Evolutionary conservation across 257 asterid genomes (phyloP), one percentile per base, ranked within the genome.

Genomic region (Leptodermis oblonga): DNA sequence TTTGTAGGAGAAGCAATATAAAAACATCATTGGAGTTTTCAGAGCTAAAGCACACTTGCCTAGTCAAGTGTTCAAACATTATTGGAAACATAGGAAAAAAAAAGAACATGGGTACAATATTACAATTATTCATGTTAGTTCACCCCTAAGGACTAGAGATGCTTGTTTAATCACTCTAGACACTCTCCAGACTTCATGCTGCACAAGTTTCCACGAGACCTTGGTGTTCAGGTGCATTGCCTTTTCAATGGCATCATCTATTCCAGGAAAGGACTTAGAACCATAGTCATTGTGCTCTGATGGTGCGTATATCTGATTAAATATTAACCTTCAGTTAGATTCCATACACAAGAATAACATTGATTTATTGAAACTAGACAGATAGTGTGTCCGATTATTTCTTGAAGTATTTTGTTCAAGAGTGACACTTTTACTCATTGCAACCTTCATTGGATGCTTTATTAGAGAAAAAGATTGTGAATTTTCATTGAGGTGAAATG

Each of bases 171-270:
- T 83, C 68, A 83, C 98, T 72, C 96, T 86, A 54, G 96, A 79
- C 34, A 89, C 98, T 73, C 96, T 81, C 96, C 94, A 92, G 48
- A 92, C 84, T 78, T 92, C 92, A 60, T 86, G 96, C 48, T 92
- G 98, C 43, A 85, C 94, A 48, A 76, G 59, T 30, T 51, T 79
- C 98, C 98, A 87, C 1, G 81, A 79, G 53, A 80, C 80, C 2
- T 72, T 46, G n/a, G 80, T 81, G 45, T 85, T 73, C 6, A 74
- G 36, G 78, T 65, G 72, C 74, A 77, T 79, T 5, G 96, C 96
- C 66, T 67, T 76, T 65, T 87, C 90, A 52, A 87, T 68, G 20
- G 90, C 89, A 43, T 92, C 98, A 14, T 71, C 74, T 72, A 92
- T 74, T 76, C 96, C 90, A 2, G 96, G 96, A 48, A 89, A 92